These are phyloP conservation scores for Purshia tridentata DNA, from an alignment of 306 rosid species.

Conservation along the genomic window DNA sequence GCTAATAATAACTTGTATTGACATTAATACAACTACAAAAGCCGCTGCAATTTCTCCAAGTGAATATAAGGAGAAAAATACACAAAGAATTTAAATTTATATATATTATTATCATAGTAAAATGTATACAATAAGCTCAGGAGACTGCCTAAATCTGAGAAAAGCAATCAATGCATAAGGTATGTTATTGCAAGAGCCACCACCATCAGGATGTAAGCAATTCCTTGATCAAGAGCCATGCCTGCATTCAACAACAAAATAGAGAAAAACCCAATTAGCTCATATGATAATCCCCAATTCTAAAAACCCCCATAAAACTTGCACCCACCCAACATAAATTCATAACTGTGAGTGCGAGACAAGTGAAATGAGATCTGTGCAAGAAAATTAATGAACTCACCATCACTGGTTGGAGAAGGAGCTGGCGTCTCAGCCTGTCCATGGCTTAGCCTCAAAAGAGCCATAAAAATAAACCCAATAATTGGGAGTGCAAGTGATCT, in stretches of 20 bases:
- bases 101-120: background rate
- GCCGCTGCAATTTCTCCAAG: constrained; percentile 15
- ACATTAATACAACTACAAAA: background rate
- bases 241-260: constrained; percentile 28
- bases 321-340: background rate
- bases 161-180: constrained; percentile 44
- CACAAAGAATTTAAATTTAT: constrained; percentile 1
- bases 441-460: constrained; percentile 30
- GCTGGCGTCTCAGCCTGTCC: constrained; percentile 42
- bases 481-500: constrained; percentile 35
- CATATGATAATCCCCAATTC: background rate
- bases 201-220: constrained; percentile 59
- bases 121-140: constrained; percentile 7
- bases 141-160: background rate
- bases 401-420: constrained; percentile 49
- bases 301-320: background rate
- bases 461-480: constrained; percentile 37
- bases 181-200: constrained; percentile 68
- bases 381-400: constrained; percentile 28
- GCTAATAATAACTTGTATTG: background rate
- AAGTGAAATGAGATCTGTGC: background rate
- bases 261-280: background rate
- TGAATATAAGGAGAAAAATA: constrained; percentile 22
- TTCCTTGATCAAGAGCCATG: constrained; percentile 65
- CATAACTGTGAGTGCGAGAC: too few species aligned